phyloP scores from a whole-genome alignment of 768 basidiomycete species.

The Favolaschia claudopus region DNA sequence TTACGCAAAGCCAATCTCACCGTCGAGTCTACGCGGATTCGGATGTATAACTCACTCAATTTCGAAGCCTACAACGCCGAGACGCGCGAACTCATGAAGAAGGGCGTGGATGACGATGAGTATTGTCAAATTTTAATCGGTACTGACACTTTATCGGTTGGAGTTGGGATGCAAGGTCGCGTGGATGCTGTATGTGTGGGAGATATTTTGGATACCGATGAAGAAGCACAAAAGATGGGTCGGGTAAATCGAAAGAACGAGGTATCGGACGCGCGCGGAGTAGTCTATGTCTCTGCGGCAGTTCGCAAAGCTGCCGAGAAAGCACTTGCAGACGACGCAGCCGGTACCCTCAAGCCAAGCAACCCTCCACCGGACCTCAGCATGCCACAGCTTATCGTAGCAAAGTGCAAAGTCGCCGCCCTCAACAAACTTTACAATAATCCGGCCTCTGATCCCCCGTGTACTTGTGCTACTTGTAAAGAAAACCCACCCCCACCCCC shows the following conservation, averaged over 20 bases:
- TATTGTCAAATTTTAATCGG: conserved; percentile 20
- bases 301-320: neutral
- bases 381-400: too few relatives aligned
- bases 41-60: neutral
- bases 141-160: conserved; percentile 26
- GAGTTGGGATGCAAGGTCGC: conserved; percentile 10
- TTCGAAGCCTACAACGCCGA: neutral
- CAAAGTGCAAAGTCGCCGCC: too few relatives aligned
- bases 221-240: conserved; percentile 30
- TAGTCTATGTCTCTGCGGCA: conserved; percentile 20
- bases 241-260: conserved; percentile 16
- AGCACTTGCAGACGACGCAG: conserved; percentile 17
- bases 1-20: neutral
- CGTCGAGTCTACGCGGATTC: neutral
- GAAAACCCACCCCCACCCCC: too few relatives aligned
- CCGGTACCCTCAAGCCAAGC: too few relatives aligned
- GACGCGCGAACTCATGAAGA: neutral
- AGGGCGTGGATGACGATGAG: neutral
- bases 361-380: too few relatives aligned
- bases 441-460: too few relatives aligned
- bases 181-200: conserved; percentile 24
- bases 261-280: conserved; percentile 13
- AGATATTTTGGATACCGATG: too few relatives aligned
- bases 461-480: too few relatives aligned
- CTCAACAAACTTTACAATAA: too few relatives aligned